Conservation (phyloP, 225 moss, liverwort and hornwort genomes). For the Marchantia polymorpha region DNA sequence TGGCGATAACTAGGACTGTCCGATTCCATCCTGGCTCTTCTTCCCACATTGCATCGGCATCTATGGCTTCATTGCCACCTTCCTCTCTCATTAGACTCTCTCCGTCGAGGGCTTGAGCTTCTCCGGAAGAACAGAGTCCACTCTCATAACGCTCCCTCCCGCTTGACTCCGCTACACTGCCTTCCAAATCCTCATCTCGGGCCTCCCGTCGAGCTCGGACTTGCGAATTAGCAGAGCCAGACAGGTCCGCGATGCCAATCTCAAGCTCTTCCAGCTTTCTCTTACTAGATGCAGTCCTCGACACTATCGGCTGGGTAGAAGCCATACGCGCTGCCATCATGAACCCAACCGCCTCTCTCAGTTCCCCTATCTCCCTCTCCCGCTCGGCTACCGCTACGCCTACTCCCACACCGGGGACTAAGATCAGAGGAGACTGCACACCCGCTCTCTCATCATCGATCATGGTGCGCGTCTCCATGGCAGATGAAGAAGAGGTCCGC, state of each 20-base stretch:
- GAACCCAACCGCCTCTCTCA: slow-evolving; percentile 61
- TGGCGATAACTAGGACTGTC: slow-evolving; percentile 41
- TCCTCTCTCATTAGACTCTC: slow-evolving; percentile 84
- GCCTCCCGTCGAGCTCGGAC: slow-evolving; percentile 80
- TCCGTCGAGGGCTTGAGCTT: slow-evolving; percentile 86
- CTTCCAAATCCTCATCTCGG: slow-evolving; percentile 71
- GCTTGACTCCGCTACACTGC: slow-evolving; percentile 85
- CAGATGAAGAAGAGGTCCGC: slow-evolving; percentile 30
- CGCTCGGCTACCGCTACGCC: slow-evolving; percentile 26
- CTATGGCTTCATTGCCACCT: slow-evolving; percentile 83
- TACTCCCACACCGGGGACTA: slow-evolving; percentile 57
- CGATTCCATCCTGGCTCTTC: slow-evolving; percentile 63
- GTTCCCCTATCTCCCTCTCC: slow-evolving; percentile 28
- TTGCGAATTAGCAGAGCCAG: slow-evolving; percentile 62
- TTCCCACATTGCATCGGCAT: slow-evolving; percentile 78
- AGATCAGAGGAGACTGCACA: slow-evolving; percentile 56
- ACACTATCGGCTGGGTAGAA: slow-evolving; percentile 36
- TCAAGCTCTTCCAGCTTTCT: slow-evolving; percentile 94
- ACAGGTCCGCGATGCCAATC: slow-evolving; percentile 73
- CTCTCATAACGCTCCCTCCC: slow-evolving; percentile 74
- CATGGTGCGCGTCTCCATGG: slow-evolving; percentile 65
- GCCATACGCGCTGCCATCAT: slow-evolving; percentile 82
- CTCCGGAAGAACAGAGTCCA: slow-evolving; percentile 46
- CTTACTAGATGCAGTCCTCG: slow-evolving; percentile 76
- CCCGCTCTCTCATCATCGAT: slow-evolving; percentile 62